Evolutionary conservation across 192 early-diverging fungal species (phyloP).

Genomic region (Allomyces javanicus): DNA sequence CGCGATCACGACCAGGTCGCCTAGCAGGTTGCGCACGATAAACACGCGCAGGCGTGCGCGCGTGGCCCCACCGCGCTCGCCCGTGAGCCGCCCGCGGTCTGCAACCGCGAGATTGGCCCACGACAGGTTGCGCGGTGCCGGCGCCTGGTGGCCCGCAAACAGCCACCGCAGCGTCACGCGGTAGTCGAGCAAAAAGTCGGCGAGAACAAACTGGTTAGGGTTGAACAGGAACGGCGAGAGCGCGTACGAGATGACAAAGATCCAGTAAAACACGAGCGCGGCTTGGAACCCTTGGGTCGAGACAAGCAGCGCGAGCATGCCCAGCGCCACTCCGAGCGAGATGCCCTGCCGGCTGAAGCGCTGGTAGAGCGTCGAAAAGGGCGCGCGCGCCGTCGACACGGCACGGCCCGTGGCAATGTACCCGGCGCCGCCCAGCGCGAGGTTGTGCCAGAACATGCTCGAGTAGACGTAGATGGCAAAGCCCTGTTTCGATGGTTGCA

Average conservation of each 20-base stretch:
- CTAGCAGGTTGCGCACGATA: too few relatives aligned
- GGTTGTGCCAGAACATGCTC: conserved; percentile 56
- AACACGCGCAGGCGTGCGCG: too few relatives aligned
- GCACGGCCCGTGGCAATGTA: conserved; percentile 73
- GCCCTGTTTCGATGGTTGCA: too few relatives aligned
- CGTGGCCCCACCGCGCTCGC: too few relatives aligned
- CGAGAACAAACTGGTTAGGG: conserved; percentile 66
- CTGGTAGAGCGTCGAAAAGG: conserved; percentile 53
- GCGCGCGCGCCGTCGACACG: conserved; percentile 57
- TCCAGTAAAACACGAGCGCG: conserved; percentile 62
- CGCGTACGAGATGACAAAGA: conserved; percentile 49
- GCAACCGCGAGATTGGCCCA: too few relatives aligned
- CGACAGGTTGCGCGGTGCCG: too few relatives aligned
- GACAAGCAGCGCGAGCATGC: conserved; percentile 32
- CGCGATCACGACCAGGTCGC: too few relatives aligned
- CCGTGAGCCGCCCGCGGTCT: too few relatives aligned
- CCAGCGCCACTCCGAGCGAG: conserved; percentile 53
- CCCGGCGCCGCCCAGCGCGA: conserved; percentile 64
- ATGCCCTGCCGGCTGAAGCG: conserved; percentile 55
- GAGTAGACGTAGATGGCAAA: conserved; percentile 29
- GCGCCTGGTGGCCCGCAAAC: too few relatives aligned
- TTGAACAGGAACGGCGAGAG: conserved; percentile 75
- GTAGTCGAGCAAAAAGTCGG: conserved; percentile 62
- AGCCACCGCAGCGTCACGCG: not conserved
- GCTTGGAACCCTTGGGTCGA: conserved; percentile 1